Evolutionary conservation across 2,329 filamentous ascomycete species (phyloP), one percentile per base, ranked within the genome.

Genomic region (Peltaster fructicola): DNA sequence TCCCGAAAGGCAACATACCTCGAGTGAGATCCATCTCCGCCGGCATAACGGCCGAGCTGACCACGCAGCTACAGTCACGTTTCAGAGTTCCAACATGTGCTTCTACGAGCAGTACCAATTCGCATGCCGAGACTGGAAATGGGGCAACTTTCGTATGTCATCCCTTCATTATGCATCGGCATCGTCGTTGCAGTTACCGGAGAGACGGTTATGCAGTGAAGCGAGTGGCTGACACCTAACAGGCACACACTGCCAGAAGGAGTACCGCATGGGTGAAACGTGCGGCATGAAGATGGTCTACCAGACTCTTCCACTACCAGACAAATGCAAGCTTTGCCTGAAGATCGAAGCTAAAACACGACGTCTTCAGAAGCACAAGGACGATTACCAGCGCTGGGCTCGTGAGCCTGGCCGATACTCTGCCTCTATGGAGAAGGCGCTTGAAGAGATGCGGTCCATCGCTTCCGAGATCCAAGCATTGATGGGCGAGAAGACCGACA

Each of bases 181-280:
- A n/a, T n/a, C n/a, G n/a, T n/a, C n/a, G n/a, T n/a, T n/a, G n/a
- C n/a, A n/a, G n/a, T n/a, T n/a, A n/a, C n/a, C n/a, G n/a, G n/a
- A n/a, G n/a, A n/a, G n/a, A n/a, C n/a, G n/a, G n/a, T n/a, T n/a
- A n/a, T n/a, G n/a, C n/a, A n/a, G n/a, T n/a, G n/a, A n/a, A n/a
- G n/a, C n/a, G n/a, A n/a, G n/a, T n/a, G n/a, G n/a, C n/a, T n/a
- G n/a, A n/a, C n/a, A n/a, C n/a, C n/a, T n/a, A n/a, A n/a, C n/a
- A n/a, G n/a, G n/a, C 38, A 69, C 84, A 53, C 84, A 91, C 50
- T 95, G 85, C 65, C 74, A 77, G 53, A 82, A 81, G 54, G 85
- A 93, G 52, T 90, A 91, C 58, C 78, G 85, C 37, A 92, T 79
- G 38, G 85, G 85, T 44, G 85, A 95, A 62, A 93, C 85, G 17